Evolutionary conservation across 768 basidiomycete genomes (phyloP).

Genomic region (Clathrus columnatus): DNA sequence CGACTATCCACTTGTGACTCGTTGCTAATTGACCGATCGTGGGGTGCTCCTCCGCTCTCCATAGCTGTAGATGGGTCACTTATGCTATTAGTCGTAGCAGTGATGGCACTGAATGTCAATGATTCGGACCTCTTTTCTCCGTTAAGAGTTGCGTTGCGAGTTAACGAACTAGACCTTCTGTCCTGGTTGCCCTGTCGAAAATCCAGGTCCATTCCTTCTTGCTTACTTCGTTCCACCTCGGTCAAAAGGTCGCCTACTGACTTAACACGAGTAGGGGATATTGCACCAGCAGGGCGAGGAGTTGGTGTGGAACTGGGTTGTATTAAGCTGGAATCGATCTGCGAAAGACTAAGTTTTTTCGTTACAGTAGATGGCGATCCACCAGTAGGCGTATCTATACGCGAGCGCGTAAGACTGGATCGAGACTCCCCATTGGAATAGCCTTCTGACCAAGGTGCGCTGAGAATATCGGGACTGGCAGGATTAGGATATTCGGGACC

Average conservation of each 20-base stretch:
- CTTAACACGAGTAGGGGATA: constrained; percentile 44
- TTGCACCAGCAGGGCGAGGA: constrained; percentile 28
- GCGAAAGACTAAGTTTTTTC: background rate
- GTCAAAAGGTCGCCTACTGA: constrained; percentile 46
- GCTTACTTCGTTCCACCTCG: constrained; percentile 21
- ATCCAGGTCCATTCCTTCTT: constrained; percentile 12
- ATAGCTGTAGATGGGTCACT: background rate
- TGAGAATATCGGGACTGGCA: constrained; percentile 11
- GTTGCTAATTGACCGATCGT: background rate
- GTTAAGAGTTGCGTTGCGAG: background rate
- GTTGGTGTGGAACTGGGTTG: background rate
- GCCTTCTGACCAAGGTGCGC: constrained; percentile 7
- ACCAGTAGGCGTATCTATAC: background rate
- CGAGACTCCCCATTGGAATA: background rate
- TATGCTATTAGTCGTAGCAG: background rate
- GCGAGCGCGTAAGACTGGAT: background rate
- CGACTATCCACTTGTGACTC: background rate
- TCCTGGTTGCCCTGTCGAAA: background rate
- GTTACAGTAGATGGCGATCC: background rate
- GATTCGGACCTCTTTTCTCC: background rate
- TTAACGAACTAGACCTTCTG: background rate
- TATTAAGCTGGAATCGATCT: background rate
- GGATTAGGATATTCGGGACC: constrained; percentile 9
- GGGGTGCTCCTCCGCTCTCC: background rate
- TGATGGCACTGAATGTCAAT: background rate